phyloP scores from a whole-genome alignment of 257 asterid species.

The Scutellaria galericulata region DNA sequence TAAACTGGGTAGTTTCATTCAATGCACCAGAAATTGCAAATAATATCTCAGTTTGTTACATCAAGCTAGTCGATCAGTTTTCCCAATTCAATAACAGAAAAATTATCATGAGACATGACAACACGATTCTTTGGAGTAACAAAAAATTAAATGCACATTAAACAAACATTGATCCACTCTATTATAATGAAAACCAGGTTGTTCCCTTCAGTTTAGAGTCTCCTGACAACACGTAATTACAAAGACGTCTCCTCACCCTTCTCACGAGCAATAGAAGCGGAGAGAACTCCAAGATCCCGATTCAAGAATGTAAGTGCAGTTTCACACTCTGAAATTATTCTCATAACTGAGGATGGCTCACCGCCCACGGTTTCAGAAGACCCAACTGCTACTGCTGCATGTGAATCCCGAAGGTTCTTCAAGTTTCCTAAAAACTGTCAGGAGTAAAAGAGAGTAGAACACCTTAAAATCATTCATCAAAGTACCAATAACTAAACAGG shows the following conservation, averaged over 20 bases:
- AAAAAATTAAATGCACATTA: slow-evolving; percentile 30
- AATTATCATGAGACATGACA: slow-evolving; percentile 21
- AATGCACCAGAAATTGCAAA: slow-evolving; percentile 19
- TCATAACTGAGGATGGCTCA: slow-evolving; percentile 85
- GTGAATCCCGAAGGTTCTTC: slow-evolving; percentile 95
- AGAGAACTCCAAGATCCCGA: slow-evolving; percentile 87
- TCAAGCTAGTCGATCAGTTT: slow-evolving; percentile 21
- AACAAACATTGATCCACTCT: slow-evolving; percentile 16
- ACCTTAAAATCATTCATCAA: neutral
- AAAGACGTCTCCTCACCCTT: slow-evolving; percentile 60
- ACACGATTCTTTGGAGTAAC: slow-evolving; percentile 21
- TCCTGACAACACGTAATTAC: slow-evolving; percentile 32
- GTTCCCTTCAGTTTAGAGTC: slow-evolving; percentile 8
- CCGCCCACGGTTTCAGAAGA: slow-evolving; percentile 84
- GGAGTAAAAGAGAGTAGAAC: slow-evolving; percentile 10
- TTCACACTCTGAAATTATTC: slow-evolving; percentile 95
- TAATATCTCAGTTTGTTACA: slow-evolving; percentile 21
- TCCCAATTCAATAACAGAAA: slow-evolving; percentile 16
- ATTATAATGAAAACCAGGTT: neutral
- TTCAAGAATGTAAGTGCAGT: slow-evolving; percentile 81
- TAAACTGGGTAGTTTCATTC: slow-evolving; percentile 29
- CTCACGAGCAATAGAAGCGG: slow-evolving; percentile 91
- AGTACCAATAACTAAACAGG: slow-evolving; percentile 2
- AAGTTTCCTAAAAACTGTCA: slow-evolving; percentile 83
- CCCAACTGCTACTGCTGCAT: slow-evolving; percentile 86